Conservation (phyloP, 2,329 filamentous ascomycete genomes). For the Cryphonectria parasitica region DNA sequence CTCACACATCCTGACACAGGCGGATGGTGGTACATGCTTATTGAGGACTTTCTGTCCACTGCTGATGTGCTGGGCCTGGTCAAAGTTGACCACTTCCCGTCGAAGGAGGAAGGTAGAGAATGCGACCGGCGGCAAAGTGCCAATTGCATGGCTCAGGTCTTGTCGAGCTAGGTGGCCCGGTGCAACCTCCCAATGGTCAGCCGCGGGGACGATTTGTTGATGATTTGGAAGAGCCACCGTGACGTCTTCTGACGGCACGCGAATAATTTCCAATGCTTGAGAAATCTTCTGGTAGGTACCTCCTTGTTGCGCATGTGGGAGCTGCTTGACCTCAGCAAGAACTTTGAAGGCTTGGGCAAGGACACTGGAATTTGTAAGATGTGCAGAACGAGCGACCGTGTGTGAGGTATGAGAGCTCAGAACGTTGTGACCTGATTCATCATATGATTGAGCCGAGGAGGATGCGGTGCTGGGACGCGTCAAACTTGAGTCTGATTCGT, state of each 20-base stretch:
- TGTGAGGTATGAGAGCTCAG: neutral
- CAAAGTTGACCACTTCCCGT: conserved; percentile 1
- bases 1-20: neutral
- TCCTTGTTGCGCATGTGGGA: neutral
- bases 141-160: neutral
- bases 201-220: neutral
- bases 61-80: conserved; percentile 7
- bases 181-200: conserved; percentile 18
- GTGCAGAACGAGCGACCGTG: neutral
- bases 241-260: neutral
- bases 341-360: conserved; percentile 2
- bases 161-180: conserved; percentile 4
- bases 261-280: neutral
- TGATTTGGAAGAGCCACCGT: neutral
- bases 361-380: neutral
- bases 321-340: conserved; percentile 10
- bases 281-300: neutral
- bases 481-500: neutral
- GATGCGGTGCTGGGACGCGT: neutral
- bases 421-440: neutral
- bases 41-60: conserved; percentile 11
- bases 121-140: neutral
- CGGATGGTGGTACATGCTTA: conserved; percentile 8
- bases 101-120: conserved; percentile 15
- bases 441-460: neutral